Percentiles rank a stretch among this genome's conserved stretches.
These are phyloP conservation scores for Penicillium hordei DNA, from an alignment of 2,329 filamentous ascomycete genomes.

Conservation along the genomic window DNA sequence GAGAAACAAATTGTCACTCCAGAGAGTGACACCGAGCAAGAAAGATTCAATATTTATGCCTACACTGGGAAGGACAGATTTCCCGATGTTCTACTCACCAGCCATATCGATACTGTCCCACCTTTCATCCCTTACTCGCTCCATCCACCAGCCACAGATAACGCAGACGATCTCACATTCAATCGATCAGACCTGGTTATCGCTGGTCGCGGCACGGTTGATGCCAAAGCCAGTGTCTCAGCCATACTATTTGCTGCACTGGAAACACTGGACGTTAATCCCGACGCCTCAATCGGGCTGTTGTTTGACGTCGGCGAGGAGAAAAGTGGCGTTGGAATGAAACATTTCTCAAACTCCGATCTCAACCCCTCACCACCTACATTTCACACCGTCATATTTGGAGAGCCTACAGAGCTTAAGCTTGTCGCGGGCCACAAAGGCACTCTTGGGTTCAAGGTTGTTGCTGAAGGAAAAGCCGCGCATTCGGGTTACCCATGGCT, in stretches of 20 bases:
- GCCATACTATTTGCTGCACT: neutral
- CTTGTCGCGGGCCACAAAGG: neutral
- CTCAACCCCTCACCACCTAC: neutral
- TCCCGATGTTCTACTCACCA: neutral
- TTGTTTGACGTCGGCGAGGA: neutral
- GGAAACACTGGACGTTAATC: neutral
- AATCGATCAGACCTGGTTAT: neutral
- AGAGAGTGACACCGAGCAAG: neutral
- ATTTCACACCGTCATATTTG: neutral
- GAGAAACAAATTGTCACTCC: neutral
- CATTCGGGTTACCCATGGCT: neutral
- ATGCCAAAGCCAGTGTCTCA: neutral
- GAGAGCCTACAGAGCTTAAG: neutral
- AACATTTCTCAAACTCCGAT: neutral
- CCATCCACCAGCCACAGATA: neutral
- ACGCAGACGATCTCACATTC: neutral
- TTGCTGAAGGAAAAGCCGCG: neutral
- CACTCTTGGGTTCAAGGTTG: neutral
- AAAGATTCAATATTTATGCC: neutral
- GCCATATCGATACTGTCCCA: neutral
- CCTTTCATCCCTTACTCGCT: neutral
- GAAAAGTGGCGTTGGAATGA: neutral
- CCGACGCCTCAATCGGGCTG: neutral
- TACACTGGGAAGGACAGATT: neutral
- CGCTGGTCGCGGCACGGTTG: neutral